Conservation (phyloP, 2,329 filamentous ascomycete species). For the Sporothrix protearum region DNA sequence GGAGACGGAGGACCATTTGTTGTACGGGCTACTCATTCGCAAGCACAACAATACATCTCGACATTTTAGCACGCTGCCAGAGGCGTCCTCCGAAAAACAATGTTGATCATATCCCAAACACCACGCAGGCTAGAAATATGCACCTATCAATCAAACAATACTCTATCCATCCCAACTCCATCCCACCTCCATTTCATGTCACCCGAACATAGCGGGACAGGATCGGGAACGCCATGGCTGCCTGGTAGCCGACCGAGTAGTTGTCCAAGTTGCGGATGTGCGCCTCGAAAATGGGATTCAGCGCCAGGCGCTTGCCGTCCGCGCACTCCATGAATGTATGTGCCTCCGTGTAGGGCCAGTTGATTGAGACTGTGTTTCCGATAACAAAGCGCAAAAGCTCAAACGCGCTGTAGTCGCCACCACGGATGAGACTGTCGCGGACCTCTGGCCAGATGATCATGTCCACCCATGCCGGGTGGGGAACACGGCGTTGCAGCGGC, state of each 20-base stretch:
- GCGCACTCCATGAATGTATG: neutral
- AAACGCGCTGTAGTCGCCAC: conserved; percentile 16
- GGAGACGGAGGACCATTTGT: neutral
- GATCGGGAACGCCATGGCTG: conserved; percentile 61
- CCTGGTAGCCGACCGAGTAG: conserved; percentile 73
- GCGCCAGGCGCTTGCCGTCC: conserved; percentile 8
- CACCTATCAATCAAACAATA: neutral
- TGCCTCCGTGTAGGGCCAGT: conserved; percentile 24
- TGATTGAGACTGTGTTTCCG: conserved; percentile 18
- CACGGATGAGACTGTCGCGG: conserved; percentile 23
- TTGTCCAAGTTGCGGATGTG: conserved; percentile 65
- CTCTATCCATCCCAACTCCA: neutral
- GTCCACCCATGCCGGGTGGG: conserved; percentile 27
- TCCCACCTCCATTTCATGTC: neutral
- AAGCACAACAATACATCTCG: neutral
- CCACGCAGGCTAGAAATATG: neutral
- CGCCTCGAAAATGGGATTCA: conserved; percentile 24
- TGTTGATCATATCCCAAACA: neutral
- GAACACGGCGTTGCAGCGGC: conserved; percentile 23
- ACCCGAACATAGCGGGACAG: conserved; percentile 35
- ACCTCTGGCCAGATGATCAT: conserved; percentile 23
- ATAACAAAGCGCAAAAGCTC: conserved; percentile 13
- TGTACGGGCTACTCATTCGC: neutral
- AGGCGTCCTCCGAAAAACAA: neutral
- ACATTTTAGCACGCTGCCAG: neutral